Evolutionary conservation across 2,329 filamentous ascomycete genomes (phyloP).

Genomic region (Fusarium sp.): DNA sequence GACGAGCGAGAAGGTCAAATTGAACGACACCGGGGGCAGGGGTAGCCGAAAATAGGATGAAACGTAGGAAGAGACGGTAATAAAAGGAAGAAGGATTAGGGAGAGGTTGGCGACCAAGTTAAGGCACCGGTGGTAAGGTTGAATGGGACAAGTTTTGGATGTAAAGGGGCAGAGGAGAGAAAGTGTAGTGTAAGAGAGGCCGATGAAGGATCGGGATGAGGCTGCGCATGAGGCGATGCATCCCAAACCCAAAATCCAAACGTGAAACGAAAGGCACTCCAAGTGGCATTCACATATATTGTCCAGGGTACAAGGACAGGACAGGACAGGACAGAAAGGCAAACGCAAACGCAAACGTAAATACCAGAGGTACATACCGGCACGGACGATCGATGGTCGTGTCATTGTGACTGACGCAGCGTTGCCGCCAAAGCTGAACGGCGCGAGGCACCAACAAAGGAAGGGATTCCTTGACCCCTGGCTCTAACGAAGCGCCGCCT

Average conservation of each 20-base stretch:
- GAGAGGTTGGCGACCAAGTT: conserved; percentile 23
- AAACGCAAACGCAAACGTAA: too few relatives aligned
- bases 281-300: conserved; percentile 10
- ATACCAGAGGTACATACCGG: conserved; percentile 60
- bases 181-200: conserved; percentile 24
- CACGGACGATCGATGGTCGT: conserved; percentile 69
- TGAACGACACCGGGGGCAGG: conserved; percentile 33
- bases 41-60: conserved; percentile 38
- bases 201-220: conserved; percentile 22
- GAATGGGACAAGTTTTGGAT: conserved; percentile 25
- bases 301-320: conserved; percentile 17
- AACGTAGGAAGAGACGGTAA: conserved; percentile 33
- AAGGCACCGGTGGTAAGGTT: conserved; percentile 19
- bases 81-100: conserved; percentile 35
- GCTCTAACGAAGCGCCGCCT: conserved; percentile 27
- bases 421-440: conserved; percentile 35
- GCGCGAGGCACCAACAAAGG: conserved; percentile 33
- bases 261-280: conserved; percentile 10
- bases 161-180: conserved; percentile 27
- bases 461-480: conserved; percentile 33
- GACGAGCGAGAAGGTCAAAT: conserved; percentile 35
- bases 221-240: conserved; percentile 28
- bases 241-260: conserved; percentile 16
- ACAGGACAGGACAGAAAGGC: conserved; percentile 3
- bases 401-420: conserved; percentile 59